These are phyloP conservation scores for Solanum chiquidenum DNA, from an alignment of 257 asterid genomes.

Conservation along the genomic window DNA sequence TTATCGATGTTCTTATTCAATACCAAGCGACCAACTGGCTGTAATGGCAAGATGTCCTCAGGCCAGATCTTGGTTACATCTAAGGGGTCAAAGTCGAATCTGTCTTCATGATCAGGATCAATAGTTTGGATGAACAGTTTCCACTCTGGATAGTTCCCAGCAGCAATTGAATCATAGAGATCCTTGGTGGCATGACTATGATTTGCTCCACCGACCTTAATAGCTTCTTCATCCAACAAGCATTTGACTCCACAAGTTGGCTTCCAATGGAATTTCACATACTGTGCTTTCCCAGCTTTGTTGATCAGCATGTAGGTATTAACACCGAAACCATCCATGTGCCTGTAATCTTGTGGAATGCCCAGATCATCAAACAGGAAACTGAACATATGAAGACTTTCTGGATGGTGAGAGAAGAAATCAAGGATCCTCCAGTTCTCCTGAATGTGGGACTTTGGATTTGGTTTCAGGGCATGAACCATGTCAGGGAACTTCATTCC, in stretches of 20 bases:
- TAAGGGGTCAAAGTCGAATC: conserved; percentile 90
- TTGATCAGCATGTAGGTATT: conserved; percentile 77
- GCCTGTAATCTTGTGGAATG: conserved; percentile 89
- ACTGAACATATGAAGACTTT: conserved; percentile 71
- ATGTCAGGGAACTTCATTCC: conserved; percentile 92
- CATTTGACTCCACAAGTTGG: conserved; percentile 95
- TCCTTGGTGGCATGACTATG: conserved; percentile 98
- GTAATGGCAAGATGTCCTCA: conserved; percentile 83
- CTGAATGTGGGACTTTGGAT: conserved; percentile 92
- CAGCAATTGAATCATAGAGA: conserved; percentile 80
- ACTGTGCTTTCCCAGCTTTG: conserved; percentile 78
- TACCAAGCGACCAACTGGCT: conserved; percentile 95
- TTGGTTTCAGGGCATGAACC: conserved; percentile 86
- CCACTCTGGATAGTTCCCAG: conserved; percentile 96
- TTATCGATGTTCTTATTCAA: conserved; percentile 87
- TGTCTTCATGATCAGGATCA: conserved; percentile 81
- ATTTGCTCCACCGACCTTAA: conserved; percentile 76
- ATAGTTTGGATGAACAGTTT: conserved; percentile 82
- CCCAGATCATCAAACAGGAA: conserved; percentile 89
- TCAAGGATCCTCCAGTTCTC: conserved; percentile 92
- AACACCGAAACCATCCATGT: conserved; percentile 95
- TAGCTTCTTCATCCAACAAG: conserved; percentile 69
- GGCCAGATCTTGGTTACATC: conserved; percentile 98
- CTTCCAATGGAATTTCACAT: conserved; percentile 96
- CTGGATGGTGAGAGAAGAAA: conserved; percentile 92